Conservation (phyloP, 441 rosid genomes). For the Iberis amara region DNA sequence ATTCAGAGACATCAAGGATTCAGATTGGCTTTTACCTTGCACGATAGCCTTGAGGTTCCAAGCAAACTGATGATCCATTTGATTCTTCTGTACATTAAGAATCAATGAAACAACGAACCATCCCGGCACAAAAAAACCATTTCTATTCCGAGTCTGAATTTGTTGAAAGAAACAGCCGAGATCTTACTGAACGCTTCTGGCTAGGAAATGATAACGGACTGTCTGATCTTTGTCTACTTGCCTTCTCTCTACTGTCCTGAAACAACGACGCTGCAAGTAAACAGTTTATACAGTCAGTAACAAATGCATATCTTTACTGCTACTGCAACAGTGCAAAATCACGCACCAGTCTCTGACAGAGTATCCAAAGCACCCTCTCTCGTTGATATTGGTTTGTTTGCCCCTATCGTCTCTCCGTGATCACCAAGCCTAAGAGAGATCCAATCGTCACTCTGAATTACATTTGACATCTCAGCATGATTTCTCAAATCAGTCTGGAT, state of each 20-base stretch:
- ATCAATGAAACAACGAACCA: conserved; percentile 10
- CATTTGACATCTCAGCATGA: conserved; percentile 59
- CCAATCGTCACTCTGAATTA: conserved; percentile 68
- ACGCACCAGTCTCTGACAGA: conserved; percentile 65
- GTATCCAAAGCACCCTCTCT: conserved; percentile 43
- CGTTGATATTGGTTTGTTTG: conserved; percentile 44
- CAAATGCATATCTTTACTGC: background rate
- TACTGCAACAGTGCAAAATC: conserved; percentile 8
- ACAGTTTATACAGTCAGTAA: conserved; percentile 21
- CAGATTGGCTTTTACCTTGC: conserved; percentile 14
- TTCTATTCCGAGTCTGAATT: conserved; percentile 70
- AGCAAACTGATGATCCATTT: conserved; percentile 9
- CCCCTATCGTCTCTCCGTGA: conserved; percentile 37
- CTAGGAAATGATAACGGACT: conserved; percentile 73
- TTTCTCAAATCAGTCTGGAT: conserved; percentile 50
- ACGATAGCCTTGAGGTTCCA: conserved; percentile 11
- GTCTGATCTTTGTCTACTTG: conserved; percentile 57
- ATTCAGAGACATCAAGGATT: conserved; percentile 1
- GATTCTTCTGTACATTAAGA: conserved; percentile 14
- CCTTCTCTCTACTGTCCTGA: conserved; percentile 53
- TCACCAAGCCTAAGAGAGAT: conserved; percentile 87
- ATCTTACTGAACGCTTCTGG: conserved; percentile 81
- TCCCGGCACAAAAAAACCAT: background rate
- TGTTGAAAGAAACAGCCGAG: conserved; percentile 62
- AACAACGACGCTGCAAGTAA: conserved; percentile 68